Percentiles rank a stretch among this genome's conserved stretches.
These are phyloP conservation scores for Prinsepia uniflora DNA, from an alignment of 306 rosid genomes.

Conservation along the genomic window DNA sequence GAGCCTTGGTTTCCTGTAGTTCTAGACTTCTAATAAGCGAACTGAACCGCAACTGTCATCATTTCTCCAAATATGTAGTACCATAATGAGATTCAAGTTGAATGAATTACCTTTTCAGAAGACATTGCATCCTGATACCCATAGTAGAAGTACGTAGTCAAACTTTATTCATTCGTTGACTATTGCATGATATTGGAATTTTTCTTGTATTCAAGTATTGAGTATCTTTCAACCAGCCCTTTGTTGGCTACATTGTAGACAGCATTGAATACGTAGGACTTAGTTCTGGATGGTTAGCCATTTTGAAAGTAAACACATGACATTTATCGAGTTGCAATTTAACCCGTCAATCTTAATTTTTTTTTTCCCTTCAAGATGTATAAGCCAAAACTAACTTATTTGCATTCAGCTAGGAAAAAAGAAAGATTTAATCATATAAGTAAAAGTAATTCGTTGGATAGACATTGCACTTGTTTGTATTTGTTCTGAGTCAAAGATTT, in stretches of 20 bases:
- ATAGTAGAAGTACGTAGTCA: neutral
- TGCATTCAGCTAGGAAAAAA: slow-evolving; percentile 3
- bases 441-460: neutral
- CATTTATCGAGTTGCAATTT: neutral
- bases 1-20: neutral
- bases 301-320: neutral
- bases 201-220: neutral
- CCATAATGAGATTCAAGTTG: neutral
- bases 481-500: slow-evolving; percentile 5
- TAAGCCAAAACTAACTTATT: neutral
- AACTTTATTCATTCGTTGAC: neutral
- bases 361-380: neutral
- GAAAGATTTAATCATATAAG: neutral
- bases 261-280: neutral
- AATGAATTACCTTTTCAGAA: neutral
- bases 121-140: neutral
- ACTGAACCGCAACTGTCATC: neutral
- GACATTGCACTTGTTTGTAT: neutral
- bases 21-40: slow-evolving; percentile 2
- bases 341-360: neutral
- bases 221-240: neutral
- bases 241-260: neutral
- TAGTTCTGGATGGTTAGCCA: neutral
- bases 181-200: neutral
- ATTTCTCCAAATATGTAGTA: neutral